These are phyloP conservation scores for Candida nonsorbophila DNA, from an alignment of 805 yeast species.

Conservation along the genomic window DNA sequence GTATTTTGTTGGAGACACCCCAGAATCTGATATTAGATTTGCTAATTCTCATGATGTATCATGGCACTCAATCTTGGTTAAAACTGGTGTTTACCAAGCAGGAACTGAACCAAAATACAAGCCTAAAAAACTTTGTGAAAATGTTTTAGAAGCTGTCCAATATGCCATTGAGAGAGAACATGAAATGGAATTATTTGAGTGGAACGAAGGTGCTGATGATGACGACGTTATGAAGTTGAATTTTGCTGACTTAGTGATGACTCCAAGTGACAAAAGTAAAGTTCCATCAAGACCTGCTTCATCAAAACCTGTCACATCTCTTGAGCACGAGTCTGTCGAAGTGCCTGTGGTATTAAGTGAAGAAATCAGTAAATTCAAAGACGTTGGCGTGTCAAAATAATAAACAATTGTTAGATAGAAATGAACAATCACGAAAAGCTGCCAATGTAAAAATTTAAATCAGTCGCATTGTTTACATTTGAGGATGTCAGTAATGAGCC, in stretches of 20 bases:
- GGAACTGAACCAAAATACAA: conserved; percentile 75
- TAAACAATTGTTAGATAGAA: not conserved
- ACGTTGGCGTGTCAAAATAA: conserved; percentile 17
- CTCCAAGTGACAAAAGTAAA: conserved; percentile 27
- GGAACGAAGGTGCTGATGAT: conserved; percentile 52
- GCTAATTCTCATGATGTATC: conserved; percentile 82
- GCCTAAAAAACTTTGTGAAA: conserved; percentile 69
- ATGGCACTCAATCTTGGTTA: conserved; percentile 80
- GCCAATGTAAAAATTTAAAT: no score
- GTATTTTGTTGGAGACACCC: conserved; percentile 86
- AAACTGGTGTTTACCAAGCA: conserved; percentile 82
- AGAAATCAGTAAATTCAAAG: conserved; percentile 32
- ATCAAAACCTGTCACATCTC: conserved; percentile 7
- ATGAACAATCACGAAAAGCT: no score
- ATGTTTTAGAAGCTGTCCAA: conserved; percentile 77
- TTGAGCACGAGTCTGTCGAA: conserved; percentile 42
- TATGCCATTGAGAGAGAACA: conserved; percentile 83
- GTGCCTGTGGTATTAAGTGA: conserved; percentile 47
- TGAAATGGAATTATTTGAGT: conserved; percentile 61
- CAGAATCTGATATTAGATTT: conserved; percentile 82
- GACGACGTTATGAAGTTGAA: conserved; percentile 30
- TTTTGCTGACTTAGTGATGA: conserved; percentile 42
- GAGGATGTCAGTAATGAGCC: no score
- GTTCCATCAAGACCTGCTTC: conserved; percentile 7
- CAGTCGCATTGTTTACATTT: no score